Evolutionary conservation across 1,284 basidiomycete species (phyloP), one percentile per base, ranked within the genome.

Genomic region (Fomitopsis betulina): DNA sequence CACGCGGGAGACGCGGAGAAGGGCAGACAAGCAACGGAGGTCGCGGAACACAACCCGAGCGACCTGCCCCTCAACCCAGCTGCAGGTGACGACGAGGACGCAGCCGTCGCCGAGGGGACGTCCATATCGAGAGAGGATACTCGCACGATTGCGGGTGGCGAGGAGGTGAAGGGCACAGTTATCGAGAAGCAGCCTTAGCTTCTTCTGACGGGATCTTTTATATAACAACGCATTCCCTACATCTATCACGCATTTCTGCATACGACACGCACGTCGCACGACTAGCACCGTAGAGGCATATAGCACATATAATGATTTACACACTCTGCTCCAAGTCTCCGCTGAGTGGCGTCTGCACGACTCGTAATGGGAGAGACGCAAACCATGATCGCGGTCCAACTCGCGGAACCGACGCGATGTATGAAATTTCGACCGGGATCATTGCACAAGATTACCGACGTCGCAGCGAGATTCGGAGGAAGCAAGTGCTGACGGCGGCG

Each of bases 1-100:
- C 77, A 65, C 33, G 59, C 54, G 0, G 62, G 65, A 5, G 49
- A 51, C n/a, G 49, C 19, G 9, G 60, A 63, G 21, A 67, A 68
- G 58, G 61, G 54, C 35, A 57, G 55, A 27, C 59, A 62, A 53
- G 62, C 56, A 3, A 60, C 57, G 47, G 58, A 58, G 9, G 53
- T 55, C 12, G 64, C 63, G 27, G 55, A 59, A 12, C 54, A 15
- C 15, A 50, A 59, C 25, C 58, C 50, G n/a, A 37, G 50, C 23
- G 58, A 55, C 42, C 21, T 59, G 40, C 32, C 54, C 5, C 8
- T 55, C 39, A n/a, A 55, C 17, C 53, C 58, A 13, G 23, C 53
- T 6, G 54, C 58, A 9, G 58, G 52, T 9, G 58, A 55, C 21
- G 60, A 58, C 25, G 56, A 52, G 42, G 54, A 54, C 15, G 58